A percentile compares a stretch with the other conserved stretches of the same genome.
These are phyloP conservation scores for Centella asiatica DNA, from an alignment of 129 eudicot genomes.

Conservation along the genomic window DNA sequence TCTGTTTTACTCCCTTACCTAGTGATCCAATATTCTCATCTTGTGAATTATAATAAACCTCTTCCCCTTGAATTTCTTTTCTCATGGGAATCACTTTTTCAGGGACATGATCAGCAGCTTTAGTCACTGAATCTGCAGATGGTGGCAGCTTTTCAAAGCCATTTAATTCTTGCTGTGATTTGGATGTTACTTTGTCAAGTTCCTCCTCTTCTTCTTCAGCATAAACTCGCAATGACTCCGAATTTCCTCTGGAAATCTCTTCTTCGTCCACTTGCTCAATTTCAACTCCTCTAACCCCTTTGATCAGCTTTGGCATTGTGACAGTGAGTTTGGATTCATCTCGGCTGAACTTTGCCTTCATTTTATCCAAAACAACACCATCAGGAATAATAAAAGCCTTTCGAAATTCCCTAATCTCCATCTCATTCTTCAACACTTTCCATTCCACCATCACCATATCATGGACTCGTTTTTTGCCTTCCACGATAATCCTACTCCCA, in stretches of 20 bases:
- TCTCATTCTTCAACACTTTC: conserved; percentile 30
- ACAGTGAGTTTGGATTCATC: conserved; percentile 26
- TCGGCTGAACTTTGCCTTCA: conserved; percentile 26
- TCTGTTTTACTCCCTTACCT: background rate
- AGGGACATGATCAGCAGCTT: background rate
- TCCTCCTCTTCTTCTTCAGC: background rate
- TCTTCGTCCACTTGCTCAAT: conserved; percentile 30
- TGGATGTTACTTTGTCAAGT: background rate
- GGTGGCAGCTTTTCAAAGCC: background rate
- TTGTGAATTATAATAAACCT: conserved; percentile 1
- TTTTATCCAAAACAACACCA: conserved; percentile 35
- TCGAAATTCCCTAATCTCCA: conserved; percentile 19
- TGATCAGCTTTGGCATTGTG: conserved; percentile 34
- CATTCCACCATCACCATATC: conserved; percentile 29
- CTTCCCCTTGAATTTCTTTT: background rate
- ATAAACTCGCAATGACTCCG: conserved; percentile 17
- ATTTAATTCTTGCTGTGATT: too few relatives aligned
- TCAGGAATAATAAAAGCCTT: conserved; percentile 37
- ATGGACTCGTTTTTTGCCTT: conserved; percentile 25
- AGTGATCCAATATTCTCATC: background rate
- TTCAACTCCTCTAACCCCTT: conserved; percentile 22
- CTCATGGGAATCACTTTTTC: background rate
- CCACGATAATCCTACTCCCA: conserved; percentile 24
- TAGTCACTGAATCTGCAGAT: too few relatives aligned
- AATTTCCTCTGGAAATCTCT: conserved; percentile 15